Percentiles rank a stretch among this genome's conserved stretches.
These are phyloP conservation scores for Colletotrichum simmondsii DNA, from an alignment of 2,329 filamentous ascomycete species.

Conservation along the genomic window DNA sequence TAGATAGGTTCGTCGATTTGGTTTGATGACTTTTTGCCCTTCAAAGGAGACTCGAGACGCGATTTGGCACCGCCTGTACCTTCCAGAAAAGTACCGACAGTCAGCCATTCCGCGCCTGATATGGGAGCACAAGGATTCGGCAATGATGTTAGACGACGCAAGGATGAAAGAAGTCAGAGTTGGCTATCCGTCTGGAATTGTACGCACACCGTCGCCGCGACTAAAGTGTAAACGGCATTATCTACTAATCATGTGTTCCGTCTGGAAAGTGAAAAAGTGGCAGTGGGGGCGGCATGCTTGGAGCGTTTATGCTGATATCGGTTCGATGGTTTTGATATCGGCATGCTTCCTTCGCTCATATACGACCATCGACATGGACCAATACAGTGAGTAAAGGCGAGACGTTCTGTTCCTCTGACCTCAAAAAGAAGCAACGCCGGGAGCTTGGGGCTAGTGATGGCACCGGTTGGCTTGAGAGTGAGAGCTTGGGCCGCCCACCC, in stretches of 20 bases:
- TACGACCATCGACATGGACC: conserved; percentile 11
- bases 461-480: conserved; percentile 2
- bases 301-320: not conserved
- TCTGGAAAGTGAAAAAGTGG: not conserved
- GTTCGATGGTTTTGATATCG: not conserved
- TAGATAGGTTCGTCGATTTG: not conserved
- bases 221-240: not conserved
- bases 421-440: conserved; percentile 6
- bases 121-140: not conserved
- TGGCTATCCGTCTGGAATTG: not conserved
- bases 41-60: not conserved
- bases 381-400: not conserved
- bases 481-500: conserved; percentile 21
- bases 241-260: conserved; percentile 6
- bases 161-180: not conserved
- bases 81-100: not conserved
- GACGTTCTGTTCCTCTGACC: conserved; percentile 1
- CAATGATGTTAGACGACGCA: not conserved
- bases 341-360: not conserved
- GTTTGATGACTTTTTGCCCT: not conserved
- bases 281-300: not conserved
- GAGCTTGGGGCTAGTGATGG: conserved; percentile 23
- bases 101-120: not conserved
- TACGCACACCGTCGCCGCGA: not conserved
- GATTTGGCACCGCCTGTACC: not conserved